phyloP scores from a whole-genome alignment of 352 stramenopile genomes.

The Pythium guiyangense region DNA sequence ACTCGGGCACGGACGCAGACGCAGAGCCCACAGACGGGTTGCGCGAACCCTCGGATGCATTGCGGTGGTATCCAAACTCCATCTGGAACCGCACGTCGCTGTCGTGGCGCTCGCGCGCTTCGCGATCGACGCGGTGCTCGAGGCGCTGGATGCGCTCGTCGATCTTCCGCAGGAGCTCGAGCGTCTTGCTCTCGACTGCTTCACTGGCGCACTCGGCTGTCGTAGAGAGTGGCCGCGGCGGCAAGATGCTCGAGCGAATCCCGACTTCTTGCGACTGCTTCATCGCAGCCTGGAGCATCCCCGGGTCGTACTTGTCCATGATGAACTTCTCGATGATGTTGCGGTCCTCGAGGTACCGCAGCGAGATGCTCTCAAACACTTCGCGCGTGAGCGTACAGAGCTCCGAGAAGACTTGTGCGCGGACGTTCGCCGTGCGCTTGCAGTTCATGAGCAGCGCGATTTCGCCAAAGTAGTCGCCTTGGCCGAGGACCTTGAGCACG shows the following conservation, averaged over 20 bases:
- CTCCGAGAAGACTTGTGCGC: slow-evolving; percentile 65
- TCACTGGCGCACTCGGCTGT: slow-evolving; percentile 1
- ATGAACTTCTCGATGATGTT: slow-evolving; percentile 84
- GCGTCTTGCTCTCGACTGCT: slow-evolving; percentile 18
- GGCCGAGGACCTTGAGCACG: slow-evolving; percentile 57
- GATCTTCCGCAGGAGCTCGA: slow-evolving; percentile 36
- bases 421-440: slow-evolving; percentile 78
- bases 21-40: slow-evolving; percentile 4
- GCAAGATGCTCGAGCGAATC: slow-evolving; percentile 25
- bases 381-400: slow-evolving; percentile 71
- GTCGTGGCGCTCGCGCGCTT: slow-evolving; percentile 42
- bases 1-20: slow-evolving; percentile 7
- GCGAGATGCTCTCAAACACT: slow-evolving; percentile 71
- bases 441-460: slow-evolving; percentile 83
- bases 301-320: slow-evolving; percentile 79
- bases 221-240: slow-evolving; percentile 3
- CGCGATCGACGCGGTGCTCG: slow-evolving; percentile 40
- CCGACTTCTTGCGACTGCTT: slow-evolving; percentile 70
- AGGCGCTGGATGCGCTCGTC: slow-evolving; percentile 47
- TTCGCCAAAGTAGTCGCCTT: slow-evolving; percentile 81
- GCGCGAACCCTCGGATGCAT: slow-evolving; percentile 3
- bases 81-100: slow-evolving; percentile 39
- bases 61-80: slow-evolving; percentile 13
- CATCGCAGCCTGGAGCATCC: slow-evolving; percentile 69
- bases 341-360: slow-evolving; percentile 71